phyloP scores from a whole-genome alignment of 768 basidiomycete species.

The Coprinellus aureogranulatus region DNA sequence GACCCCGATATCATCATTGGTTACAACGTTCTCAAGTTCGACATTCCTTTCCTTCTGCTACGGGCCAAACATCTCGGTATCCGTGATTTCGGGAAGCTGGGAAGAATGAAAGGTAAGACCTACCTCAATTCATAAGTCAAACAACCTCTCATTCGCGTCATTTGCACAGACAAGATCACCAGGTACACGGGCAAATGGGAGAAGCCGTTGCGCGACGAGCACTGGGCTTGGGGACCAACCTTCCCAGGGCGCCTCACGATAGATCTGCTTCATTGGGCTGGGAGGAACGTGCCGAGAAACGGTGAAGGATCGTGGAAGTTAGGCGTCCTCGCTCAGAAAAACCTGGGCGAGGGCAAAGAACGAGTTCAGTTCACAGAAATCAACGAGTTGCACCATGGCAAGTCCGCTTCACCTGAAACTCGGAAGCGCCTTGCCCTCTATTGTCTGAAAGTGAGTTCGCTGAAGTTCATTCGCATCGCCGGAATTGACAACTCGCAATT shows the following conservation, averaged over 20 bases:
- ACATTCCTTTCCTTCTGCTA: conserved; percentile 89
- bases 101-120: conserved; percentile 62
- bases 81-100: conserved; percentile 62
- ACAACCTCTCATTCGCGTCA: conserved; percentile 30
- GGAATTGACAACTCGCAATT: neutral
- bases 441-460: conserved; percentile 74
- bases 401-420: conserved; percentile 56
- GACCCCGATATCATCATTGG: conserved; percentile 95
- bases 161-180: conserved; percentile 71
- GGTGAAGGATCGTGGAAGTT: neutral
- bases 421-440: conserved; percentile 87
- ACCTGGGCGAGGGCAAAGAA: conserved; percentile 89
- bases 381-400: conserved; percentile 89
- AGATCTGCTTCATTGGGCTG: neutral
- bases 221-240: conserved; percentile 77
- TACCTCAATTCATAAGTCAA: neutral
- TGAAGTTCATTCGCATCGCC: neutral
- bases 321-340: neutral
- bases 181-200: conserved; percentile 57
- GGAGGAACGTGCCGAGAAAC: neutral
- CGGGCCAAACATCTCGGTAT: conserved; percentile 74
- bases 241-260: conserved; percentile 56
- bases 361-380: conserved; percentile 94
- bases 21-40: conserved; percentile 90
- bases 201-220: neutral